These are phyloP conservation scores for Porodaedalea pini DNA, from an alignment of 1,284 basidiomycete genomes.

Conservation along the genomic window DNA sequence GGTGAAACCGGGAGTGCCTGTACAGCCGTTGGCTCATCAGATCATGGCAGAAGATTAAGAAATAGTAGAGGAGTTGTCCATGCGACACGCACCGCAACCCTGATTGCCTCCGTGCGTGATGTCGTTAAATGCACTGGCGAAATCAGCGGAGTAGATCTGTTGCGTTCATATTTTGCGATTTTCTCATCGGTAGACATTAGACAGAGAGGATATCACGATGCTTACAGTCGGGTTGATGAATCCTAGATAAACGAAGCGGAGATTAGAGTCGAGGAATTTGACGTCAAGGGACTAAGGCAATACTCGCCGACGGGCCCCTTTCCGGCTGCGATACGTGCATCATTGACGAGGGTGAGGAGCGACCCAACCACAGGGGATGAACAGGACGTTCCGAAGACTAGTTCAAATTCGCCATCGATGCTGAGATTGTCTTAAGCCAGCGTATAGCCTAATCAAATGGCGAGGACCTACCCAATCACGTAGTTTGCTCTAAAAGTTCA, in stretches of 20 bases:
- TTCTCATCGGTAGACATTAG: neutral
- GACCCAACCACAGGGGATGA: constrained; percentile 31
- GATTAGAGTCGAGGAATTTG: neutral
- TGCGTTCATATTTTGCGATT: neutral
- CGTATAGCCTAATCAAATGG: constrained; percentile 5
- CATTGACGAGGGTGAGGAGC: constrained; percentile 36
- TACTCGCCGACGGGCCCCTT: constrained; percentile 27
- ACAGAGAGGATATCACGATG: neutral
- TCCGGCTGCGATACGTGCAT: constrained; percentile 30
- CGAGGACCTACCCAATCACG: constrained; percentile 22
- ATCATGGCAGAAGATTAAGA: neutral
- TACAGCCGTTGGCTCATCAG: neutral
- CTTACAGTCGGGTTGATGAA: constrained; percentile 25
- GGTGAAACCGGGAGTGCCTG: constrained; percentile 26
- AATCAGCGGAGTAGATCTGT: constrained; percentile 30
- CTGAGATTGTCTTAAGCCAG: constrained; percentile 7
- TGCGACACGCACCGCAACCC: constrained; percentile 23
- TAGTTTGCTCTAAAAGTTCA: constrained; percentile 21
- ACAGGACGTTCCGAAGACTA: constrained; percentile 25
- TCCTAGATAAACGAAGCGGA: constrained; percentile 9
- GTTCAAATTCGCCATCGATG: constrained; percentile 24
- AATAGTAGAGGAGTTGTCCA: neutral
- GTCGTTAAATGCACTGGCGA: constrained; percentile 32
- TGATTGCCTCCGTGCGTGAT: constrained; percentile 33
- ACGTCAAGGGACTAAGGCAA: neutral